Conservation (phyloP, 352 stramenopile genomes). For the Globisporangium solare region DNA sequence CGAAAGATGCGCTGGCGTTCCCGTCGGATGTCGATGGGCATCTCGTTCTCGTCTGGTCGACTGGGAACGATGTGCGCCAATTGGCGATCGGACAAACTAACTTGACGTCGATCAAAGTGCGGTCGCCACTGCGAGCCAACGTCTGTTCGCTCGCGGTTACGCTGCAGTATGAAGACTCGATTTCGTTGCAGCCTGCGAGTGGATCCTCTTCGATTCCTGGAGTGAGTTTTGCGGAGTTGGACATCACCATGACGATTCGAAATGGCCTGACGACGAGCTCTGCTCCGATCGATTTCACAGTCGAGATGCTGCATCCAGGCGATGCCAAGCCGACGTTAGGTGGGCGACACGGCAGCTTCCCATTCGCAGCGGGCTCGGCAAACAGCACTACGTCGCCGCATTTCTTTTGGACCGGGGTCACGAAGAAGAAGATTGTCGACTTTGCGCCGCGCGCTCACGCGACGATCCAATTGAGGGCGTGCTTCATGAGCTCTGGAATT, state of each 20-base stretch:
- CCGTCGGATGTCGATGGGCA: slow-evolving; percentile 52
- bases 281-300: slow-evolving; percentile 59
- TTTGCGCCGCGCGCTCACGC: slow-evolving; percentile 42
- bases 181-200: slow-evolving; percentile 22
- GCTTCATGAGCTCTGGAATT: slow-evolving; percentile 64
- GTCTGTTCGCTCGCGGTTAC: slow-evolving; percentile 71
- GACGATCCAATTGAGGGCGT: slow-evolving; percentile 61
- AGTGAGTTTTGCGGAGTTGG: slow-evolving; percentile 50
- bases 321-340: slow-evolving; percentile 32
- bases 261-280: slow-evolving; percentile 56
- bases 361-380: background rate
- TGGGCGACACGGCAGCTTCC: slow-evolving; percentile 3
- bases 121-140: slow-evolving; percentile 32
- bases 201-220: slow-evolving; percentile 13
- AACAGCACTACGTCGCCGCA: slow-evolving; percentile 33
- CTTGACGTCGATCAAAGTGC: slow-evolving; percentile 55
- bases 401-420: slow-evolving; percentile 80
- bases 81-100: slow-evolving; percentile 57
- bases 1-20: slow-evolving; percentile 47
- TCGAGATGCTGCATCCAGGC: slow-evolving; percentile 76
- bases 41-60: slow-evolving; percentile 68
- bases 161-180: slow-evolving; percentile 41
- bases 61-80: slow-evolving; percentile 19
- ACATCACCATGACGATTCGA: slow-evolving; percentile 72
- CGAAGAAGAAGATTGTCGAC: slow-evolving; percentile 57